A percentile compares a stretch with the other conserved stretches of the same genome.
phyloP scores from a whole-genome alignment of 805 yeast genomes.

The Lipomyces sp. region DNA sequence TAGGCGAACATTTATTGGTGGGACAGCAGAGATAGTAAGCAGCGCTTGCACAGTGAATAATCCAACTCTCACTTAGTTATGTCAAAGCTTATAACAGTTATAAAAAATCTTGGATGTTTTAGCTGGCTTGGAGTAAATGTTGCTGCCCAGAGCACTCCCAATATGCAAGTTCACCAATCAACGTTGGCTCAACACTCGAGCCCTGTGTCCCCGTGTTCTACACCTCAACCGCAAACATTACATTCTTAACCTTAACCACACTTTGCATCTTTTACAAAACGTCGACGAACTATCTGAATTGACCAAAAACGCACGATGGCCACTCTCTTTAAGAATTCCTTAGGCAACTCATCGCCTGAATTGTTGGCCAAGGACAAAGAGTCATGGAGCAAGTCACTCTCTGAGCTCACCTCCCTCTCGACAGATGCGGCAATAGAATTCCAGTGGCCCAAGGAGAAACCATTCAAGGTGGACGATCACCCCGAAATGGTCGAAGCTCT shows the following conservation, averaged over 20 bases:
- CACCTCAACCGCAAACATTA: background rate
- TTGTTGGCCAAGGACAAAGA: constrained; percentile 2
- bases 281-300: background rate
- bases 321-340: background rate
- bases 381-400: background rate
- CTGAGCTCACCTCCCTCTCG: background rate
- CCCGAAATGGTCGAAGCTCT: background rate
- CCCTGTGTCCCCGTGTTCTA: background rate
- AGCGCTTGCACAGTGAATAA: too few relatives aligned
- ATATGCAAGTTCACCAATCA: too few relatives aligned
- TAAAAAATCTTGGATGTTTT: too few relatives aligned
- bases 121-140: too few relatives aligned
- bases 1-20: too few relatives aligned
- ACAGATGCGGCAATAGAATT: background rate
- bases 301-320: background rate
- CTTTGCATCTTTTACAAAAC: too few relatives aligned
- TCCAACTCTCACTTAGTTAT: too few relatives aligned
- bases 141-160: too few relatives aligned
- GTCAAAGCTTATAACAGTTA: too few relatives aligned
- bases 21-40: too few relatives aligned
- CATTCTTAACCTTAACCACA: too few relatives aligned
- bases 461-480: background rate
- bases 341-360: background rate
- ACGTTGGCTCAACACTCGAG: too few relatives aligned
- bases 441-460: constrained; percentile 1